A percentile compares a stretch with the other conserved stretches of the same genome.
These are phyloP conservation scores for Penicillium canescens DNA, from an alignment of 495 filamentous ascomycete species.

Conservation along the genomic window DNA sequence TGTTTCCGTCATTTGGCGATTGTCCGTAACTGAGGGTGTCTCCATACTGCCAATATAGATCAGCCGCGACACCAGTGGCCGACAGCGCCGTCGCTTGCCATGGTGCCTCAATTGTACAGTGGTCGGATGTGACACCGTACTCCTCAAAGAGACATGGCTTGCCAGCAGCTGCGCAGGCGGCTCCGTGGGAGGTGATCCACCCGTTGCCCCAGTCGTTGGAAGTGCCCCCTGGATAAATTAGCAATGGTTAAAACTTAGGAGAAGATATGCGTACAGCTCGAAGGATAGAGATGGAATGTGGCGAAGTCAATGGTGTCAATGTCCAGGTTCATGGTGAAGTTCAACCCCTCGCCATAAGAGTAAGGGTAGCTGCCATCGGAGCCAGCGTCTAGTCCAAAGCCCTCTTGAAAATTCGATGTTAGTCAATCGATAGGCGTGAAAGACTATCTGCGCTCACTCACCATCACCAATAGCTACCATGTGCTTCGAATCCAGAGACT, in stretches of 20 bases:
- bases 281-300: conserved; percentile 67
- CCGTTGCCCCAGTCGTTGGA: conserved; percentile 47
- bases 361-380: conserved; percentile 60
- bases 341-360: conserved; percentile 57
- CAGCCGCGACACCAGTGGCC: conserved; percentile 51
- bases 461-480: conserved; percentile 68
- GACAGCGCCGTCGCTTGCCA: conserved; percentile 60
- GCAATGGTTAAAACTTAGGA: conserved; percentile 24
- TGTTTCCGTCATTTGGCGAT: conserved; percentile 62
- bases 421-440: background rate
- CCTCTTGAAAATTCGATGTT: conserved; percentile 17
- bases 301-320: conserved; percentile 65
- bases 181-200: conserved; percentile 64
- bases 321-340: conserved; percentile 60
- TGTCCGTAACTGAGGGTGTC: conserved; percentile 54
- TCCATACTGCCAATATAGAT: conserved; percentile 70
- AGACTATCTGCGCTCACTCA: background rate
- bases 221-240: conserved; percentile 34
- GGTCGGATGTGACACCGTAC: conserved; percentile 54
- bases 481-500: conserved; percentile 61
- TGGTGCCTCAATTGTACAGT: conserved; percentile 44
- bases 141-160: conserved; percentile 73
- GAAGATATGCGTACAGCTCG: conserved; percentile 48
- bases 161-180: conserved; percentile 50
- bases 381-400: conserved; percentile 39